These are phyloP conservation scores for Malassezia vespertilionis DNA, from an alignment of 1,284 basidiomycete genomes.

Conservation along the genomic window DNA sequence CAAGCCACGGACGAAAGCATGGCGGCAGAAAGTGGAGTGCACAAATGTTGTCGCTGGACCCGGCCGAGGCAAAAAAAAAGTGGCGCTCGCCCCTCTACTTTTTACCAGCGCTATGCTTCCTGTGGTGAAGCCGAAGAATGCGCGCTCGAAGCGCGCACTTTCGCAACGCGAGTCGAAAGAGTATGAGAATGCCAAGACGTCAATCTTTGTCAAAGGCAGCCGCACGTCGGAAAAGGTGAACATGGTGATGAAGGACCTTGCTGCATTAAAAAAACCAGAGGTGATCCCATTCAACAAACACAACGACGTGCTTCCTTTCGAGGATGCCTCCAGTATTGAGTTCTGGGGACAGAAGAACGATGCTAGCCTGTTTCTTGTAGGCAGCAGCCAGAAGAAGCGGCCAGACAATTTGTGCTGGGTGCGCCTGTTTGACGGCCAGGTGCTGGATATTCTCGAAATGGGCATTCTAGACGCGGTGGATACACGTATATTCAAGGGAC, in stretches of 20 bases:
- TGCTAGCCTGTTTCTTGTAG: slow-evolving; percentile 77
- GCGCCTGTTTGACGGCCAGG: slow-evolving; percentile 72
- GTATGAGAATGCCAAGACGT: slow-evolving; percentile 64
- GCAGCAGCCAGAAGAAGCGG: slow-evolving; percentile 86
- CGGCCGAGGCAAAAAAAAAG: background rate
- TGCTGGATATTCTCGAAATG: slow-evolving; percentile 90
- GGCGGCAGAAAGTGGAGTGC: slow-evolving; percentile 6
- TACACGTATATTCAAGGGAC: slow-evolving; percentile 74
- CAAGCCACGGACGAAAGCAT: slow-evolving; percentile 56
- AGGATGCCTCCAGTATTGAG: slow-evolving; percentile 64
- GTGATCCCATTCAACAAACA: slow-evolving; percentile 90
- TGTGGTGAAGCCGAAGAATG: slow-evolving; percentile 75
- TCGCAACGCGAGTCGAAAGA: slow-evolving; percentile 78
- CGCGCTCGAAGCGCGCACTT: slow-evolving; percentile 83
- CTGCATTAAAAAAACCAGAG: slow-evolving; percentile 50
- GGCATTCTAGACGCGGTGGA: slow-evolving; percentile 69
- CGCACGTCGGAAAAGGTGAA: slow-evolving; percentile 71
- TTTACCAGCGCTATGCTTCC: slow-evolving; percentile 25
- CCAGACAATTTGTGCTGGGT: slow-evolving; percentile 78
- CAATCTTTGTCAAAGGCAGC: slow-evolving; percentile 80
- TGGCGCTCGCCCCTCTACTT: background rate
- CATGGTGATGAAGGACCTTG: slow-evolving; percentile 65
- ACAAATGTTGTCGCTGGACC: slow-evolving; percentile 2
- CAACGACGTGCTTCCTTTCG: slow-evolving; percentile 83
- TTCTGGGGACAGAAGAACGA: slow-evolving; percentile 95